Conservation (phyloP, 768 basidiomycete genomes). For the Suillus subalutaceus region DNA sequence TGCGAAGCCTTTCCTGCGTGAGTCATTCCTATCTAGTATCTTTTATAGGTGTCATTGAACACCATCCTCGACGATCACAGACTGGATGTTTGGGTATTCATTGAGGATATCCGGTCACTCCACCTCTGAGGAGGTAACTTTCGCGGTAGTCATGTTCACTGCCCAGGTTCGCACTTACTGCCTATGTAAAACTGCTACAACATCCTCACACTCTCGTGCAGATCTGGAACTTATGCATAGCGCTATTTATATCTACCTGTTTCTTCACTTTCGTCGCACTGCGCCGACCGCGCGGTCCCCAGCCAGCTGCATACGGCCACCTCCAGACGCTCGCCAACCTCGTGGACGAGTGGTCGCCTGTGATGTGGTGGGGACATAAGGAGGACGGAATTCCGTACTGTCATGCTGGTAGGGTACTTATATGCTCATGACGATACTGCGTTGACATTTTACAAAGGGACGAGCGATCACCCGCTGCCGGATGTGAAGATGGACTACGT, state of each 20-base stretch:
- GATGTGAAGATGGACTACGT: slow-evolving; percentile 22
- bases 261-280: slow-evolving; percentile 20
- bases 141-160: slow-evolving; percentile 26
- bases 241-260: slow-evolving; percentile 24
- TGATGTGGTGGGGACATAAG: slow-evolving; percentile 38
- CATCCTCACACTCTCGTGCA: slow-evolving; percentile 2
- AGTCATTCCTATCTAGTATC: slow-evolving; percentile 8
- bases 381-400: slow-evolving; percentile 1
- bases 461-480: slow-evolving; percentile 20
- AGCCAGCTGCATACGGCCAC: slow-evolving; percentile 37
- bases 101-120: too few relatives aligned
- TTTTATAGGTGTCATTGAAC: neutral
- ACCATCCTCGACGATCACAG: slow-evolving; percentile 11
- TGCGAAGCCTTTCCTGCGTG: slow-evolving; percentile 31
- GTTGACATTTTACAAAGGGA: neutral
- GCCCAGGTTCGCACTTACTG: slow-evolving; percentile 22
- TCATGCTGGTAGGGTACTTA: slow-evolving; percentile 23
- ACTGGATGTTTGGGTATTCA: slow-evolving; percentile 37
- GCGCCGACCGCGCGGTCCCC: slow-evolving; percentile 23
- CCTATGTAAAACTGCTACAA: neutral
- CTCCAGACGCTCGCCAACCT: slow-evolving; percentile 37
- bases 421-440: too few relatives aligned
- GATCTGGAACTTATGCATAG: slow-evolving; percentile 31
- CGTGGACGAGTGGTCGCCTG: slow-evolving; percentile 38
- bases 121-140: too few relatives aligned